Conservation (phyloP, 2,329 filamentous ascomycete genomes). For the Colletotrichum sp. region DNA sequence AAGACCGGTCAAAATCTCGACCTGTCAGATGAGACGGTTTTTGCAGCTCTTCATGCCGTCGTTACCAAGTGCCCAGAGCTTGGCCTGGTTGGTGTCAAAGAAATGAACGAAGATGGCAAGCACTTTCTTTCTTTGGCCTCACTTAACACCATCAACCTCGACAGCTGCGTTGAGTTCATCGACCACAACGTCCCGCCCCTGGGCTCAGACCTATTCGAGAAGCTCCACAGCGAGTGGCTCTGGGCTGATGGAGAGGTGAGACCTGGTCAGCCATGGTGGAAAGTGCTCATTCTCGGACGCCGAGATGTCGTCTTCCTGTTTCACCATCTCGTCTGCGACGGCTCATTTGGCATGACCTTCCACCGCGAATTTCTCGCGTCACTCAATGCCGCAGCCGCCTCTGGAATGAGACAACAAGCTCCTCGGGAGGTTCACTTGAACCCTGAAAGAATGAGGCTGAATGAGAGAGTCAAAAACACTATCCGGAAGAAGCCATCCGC, state of each 20-base stretch:
- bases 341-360: constrained; percentile 10
- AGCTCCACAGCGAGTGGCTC: constrained; percentile 1
- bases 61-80: constrained; percentile 22
- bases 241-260: constrained; percentile 2
- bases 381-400: background rate
- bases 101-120: background rate
- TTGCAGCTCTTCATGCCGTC: constrained; percentile 21
- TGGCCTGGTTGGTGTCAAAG: constrained; percentile 16
- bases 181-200: background rate
- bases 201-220: background rate
- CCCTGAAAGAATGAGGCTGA: background rate
- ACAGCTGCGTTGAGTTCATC: constrained; percentile 13
- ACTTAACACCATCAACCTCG: constrained; percentile 2
- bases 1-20: background rate
- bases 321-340: constrained; percentile 16
- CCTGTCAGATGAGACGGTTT: constrained; percentile 10
- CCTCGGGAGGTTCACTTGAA: background rate
- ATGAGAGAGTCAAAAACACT: background rate
- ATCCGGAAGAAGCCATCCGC: constrained; percentile 1
- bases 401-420: background rate
- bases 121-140: constrained; percentile 1
- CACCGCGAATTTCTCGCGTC: constrained; percentile 11
- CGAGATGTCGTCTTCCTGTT: constrained; percentile 11
- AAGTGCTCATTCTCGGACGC: constrained; percentile 2
- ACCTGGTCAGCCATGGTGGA: constrained; percentile 12